A percentile compares a stretch with the other conserved stretches of the same genome.
Conservation (phyloP, 345 rosid species). For the Lumnitzera racemosa region DNA sequence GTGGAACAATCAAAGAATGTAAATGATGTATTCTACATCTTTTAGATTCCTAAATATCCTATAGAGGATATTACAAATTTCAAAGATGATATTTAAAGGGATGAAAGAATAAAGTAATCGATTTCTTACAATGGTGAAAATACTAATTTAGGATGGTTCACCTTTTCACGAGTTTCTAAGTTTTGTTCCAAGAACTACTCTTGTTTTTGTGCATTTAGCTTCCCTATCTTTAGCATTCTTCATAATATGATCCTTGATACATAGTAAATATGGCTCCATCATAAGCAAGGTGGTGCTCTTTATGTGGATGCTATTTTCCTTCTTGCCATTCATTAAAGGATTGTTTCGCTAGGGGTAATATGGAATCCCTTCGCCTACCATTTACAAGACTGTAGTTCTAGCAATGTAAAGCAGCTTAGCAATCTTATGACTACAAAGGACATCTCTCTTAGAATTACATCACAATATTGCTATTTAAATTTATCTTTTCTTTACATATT, state of each 20-base stretch:
- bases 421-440: too few species aligned
- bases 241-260: slow-evolving; percentile 6
- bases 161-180: slow-evolving; percentile 32
- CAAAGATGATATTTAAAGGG: slow-evolving; percentile 37
- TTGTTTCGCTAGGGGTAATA: slow-evolving; percentile 45
- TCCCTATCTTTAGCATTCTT: slow-evolving; percentile 13
- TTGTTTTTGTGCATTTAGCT: slow-evolving; percentile 32
- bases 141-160: slow-evolving; percentile 11
- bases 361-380: slow-evolving; percentile 52
- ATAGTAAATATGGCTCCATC: slow-evolving; percentile 14
- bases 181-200: slow-evolving; percentile 46
- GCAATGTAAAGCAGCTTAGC: too few species aligned
- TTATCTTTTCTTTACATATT: too few species aligned
- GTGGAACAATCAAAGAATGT: slow-evolving; percentile 33
- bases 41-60: slow-evolving; percentile 23
- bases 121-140: not conserved
- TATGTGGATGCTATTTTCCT: slow-evolving; percentile 28
- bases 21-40: slow-evolving; percentile 16
- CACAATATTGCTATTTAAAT: too few species aligned
- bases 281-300: slow-evolving; percentile 32
- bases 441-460: too few species aligned
- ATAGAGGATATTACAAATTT: slow-evolving; percentile 33
- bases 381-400: slow-evolving; percentile 32
- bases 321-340: slow-evolving; percentile 40
- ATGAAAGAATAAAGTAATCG: slow-evolving; percentile 36